Percentiles rank a stretch among this genome's conserved stretches.
These are phyloP conservation scores for Vanderwaltozyma tropicalis DNA, from an alignment of 805 yeast species.

Conservation along the genomic window DNA sequence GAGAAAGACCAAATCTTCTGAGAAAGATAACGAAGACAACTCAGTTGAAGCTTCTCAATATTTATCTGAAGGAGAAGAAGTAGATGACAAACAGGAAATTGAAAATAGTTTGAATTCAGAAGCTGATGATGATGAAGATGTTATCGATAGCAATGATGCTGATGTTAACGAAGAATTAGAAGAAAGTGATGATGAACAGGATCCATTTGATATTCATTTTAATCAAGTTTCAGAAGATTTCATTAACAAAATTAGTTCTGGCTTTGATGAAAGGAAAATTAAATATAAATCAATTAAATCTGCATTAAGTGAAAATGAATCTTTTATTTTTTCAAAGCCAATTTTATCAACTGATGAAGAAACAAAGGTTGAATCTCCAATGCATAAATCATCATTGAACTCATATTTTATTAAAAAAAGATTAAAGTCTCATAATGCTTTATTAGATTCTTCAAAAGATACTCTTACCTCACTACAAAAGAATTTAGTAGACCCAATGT, in stretches of 20 bases:
- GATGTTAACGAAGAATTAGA: conserved; percentile 11
- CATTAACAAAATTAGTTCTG: conserved; percentile 31
- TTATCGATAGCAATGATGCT: conserved; percentile 19
- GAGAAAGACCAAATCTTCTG: conserved; percentile 7
- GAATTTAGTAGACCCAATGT: conserved; percentile 50
- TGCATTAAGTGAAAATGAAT: conserved; percentile 13
- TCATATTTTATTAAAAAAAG: conserved; percentile 40
- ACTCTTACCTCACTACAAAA: conserved; percentile 38
- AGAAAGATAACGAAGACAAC: conserved; percentile 8
- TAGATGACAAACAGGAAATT: conserved; percentile 17
- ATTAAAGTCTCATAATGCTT: conserved; percentile 22
- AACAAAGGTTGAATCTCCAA: conserved; percentile 13
- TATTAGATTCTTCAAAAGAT: conserved; percentile 13
- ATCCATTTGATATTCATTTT: conserved; percentile 75
- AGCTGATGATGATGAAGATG: conserved; percentile 15
- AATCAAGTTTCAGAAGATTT: conserved; percentile 33
- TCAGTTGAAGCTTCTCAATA: conserved; percentile 20
- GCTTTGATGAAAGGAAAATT: conserved; percentile 25
- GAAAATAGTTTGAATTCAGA: conserved; percentile 7
- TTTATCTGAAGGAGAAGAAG: conserved; percentile 23
- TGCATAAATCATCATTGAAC: conserved; percentile 16
- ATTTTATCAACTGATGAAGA: conserved; percentile 8
- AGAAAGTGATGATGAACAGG: conserved; percentile 36
- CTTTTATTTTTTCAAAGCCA: conserved; percentile 20
- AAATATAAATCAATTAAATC: conserved; percentile 17